phyloP scores from a whole-genome alignment of 148 eudicot species.

The Chenopodium quinoa region DNA sequence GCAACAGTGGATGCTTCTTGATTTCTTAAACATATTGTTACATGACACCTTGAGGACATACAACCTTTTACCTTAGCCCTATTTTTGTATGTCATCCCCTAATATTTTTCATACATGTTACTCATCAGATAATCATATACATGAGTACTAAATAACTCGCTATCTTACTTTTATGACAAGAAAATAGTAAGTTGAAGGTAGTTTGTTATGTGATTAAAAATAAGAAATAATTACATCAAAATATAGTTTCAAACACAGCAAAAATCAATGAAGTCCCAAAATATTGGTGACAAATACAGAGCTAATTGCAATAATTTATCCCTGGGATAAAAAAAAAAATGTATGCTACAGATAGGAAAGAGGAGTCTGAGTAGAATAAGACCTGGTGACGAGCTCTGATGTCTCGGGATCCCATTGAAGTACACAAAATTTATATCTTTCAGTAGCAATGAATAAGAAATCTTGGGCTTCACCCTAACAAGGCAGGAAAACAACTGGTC shows the following conservation, averaged over 20 bases:
- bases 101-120: background rate
- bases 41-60: background rate
- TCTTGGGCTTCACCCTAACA: constrained; percentile 95
- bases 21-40: background rate
- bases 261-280: background rate
- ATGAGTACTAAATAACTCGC: background rate
- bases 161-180: background rate
- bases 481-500: constrained; percentile 16
- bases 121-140: background rate
- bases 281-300: background rate
- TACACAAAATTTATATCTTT: constrained; percentile 92
- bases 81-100: background rate
- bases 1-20: background rate
- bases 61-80: background rate
- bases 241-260: background rate
- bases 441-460: constrained; percentile 88
- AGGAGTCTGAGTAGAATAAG: background rate
- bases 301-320: background rate
- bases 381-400: constrained; percentile 92
- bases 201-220: background rate
- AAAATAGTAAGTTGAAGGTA: background rate
- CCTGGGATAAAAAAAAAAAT: background rate
- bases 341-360: background rate
- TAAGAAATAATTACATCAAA: background rate
- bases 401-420: constrained; percentile 94